Percentiles rank a stretch among this genome's conserved stretches.
phyloP scores from a whole-genome alignment of 2,329 filamentous ascomycete genomes.

The Fusarium redolens region DNA sequence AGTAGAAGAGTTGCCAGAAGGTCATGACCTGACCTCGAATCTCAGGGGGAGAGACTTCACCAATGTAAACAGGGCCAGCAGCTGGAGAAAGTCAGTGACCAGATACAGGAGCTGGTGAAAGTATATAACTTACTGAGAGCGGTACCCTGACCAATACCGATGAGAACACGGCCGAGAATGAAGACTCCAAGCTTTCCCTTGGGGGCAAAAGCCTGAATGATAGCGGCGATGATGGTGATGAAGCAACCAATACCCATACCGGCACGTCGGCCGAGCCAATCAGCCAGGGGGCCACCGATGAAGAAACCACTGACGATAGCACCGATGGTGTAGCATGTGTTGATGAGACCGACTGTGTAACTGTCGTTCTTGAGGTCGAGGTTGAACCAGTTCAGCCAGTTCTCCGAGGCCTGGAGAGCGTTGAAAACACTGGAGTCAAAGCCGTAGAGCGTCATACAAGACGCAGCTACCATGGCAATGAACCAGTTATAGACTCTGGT shows the following conservation, averaged over 20 bases:
- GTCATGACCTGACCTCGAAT: slow-evolving; percentile 75
- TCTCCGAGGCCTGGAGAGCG: slow-evolving; percentile 73
- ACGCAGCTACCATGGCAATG: slow-evolving; percentile 75
- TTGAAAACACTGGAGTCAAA: slow-evolving; percentile 82
- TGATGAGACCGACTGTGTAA: slow-evolving; percentile 64
- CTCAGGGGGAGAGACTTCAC: slow-evolving; percentile 71
- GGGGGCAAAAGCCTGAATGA: slow-evolving; percentile 75
- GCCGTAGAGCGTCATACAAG: slow-evolving; percentile 80
- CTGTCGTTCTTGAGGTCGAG: slow-evolving; percentile 55
- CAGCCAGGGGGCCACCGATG: slow-evolving; percentile 71
- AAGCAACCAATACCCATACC: slow-evolving; percentile 74
- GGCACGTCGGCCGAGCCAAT: slow-evolving; percentile 69
- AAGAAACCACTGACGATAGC: slow-evolving; percentile 78
- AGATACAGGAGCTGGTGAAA: not conserved
- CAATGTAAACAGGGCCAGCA: slow-evolving; percentile 77
- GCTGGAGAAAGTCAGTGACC: slow-evolving; percentile 52
- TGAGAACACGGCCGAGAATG: slow-evolving; percentile 74
- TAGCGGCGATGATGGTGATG: slow-evolving; percentile 74
- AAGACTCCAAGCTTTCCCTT: slow-evolving; percentile 71
- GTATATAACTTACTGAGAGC: slow-evolving; percentile 59
- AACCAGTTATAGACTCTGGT: slow-evolving; percentile 57
- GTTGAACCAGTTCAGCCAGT: slow-evolving; percentile 75
- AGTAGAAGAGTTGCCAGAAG: slow-evolving; percentile 75
- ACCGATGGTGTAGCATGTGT: slow-evolving; percentile 77
- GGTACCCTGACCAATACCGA: slow-evolving; percentile 77